Evolutionary conservation across 2,329 filamentous ascomycete species (phyloP).

Genomic region (Penicillium hesseltinei): DNA sequence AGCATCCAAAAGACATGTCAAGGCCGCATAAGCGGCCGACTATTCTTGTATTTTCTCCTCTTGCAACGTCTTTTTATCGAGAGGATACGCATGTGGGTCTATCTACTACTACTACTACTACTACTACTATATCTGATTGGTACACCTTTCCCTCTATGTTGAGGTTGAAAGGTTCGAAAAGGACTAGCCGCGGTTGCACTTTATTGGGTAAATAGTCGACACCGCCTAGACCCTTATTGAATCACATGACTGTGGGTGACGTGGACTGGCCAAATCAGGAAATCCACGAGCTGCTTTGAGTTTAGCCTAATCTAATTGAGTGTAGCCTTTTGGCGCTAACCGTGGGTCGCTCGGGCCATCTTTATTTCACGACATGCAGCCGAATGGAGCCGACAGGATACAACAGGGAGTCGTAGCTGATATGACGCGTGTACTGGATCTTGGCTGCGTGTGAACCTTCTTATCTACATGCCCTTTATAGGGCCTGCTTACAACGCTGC

Average conservation of each 20-base stretch:
- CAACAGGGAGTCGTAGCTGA: neutral
- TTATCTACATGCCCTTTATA: neutral
- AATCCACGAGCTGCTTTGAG: neutral
- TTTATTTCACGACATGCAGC: constrained; percentile 1
- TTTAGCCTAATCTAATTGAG: neutral
- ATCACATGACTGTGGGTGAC: neutral
- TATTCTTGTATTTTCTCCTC: too few relatives aligned
- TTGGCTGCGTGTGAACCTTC: neutral
- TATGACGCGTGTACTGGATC: neutral
- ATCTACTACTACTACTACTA: too few relatives aligned
- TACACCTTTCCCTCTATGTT: neutral
- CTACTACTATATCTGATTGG: neutral
- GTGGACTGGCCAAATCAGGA: neutral
- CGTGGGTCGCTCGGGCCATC: neutral
- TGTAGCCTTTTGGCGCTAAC: neutral
- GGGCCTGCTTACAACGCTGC: neutral
- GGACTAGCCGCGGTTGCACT: neutral
- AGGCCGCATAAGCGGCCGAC: too few relatives aligned
- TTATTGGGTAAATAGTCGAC: neutral
- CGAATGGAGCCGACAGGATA: neutral
- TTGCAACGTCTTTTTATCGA: too few relatives aligned
- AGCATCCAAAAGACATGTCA: too few relatives aligned
- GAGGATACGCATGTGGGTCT: too few relatives aligned
- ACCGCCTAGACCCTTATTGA: neutral
- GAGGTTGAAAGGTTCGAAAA: neutral